Base-by-base conservation (phyloP, 1,284 basidiomycete genomes). In the Ceratobasidium theobromae region DNA sequence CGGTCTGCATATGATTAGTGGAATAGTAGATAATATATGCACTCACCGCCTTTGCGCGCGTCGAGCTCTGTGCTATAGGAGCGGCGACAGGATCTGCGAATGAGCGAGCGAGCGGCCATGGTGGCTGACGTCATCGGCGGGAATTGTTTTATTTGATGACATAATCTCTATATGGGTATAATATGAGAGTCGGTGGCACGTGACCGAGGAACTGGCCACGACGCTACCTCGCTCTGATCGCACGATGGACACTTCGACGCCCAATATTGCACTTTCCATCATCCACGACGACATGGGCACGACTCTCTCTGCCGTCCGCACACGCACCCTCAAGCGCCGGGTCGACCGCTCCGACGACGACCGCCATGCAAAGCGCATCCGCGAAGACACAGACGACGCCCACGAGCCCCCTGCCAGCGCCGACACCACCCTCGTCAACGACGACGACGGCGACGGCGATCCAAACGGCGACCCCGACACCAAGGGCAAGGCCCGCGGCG, bases 401-500 rank as follows among this genome's bases (percentile, higher is more conserved):
- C 18, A 6, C 46, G 57, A 27, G 33, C 45, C 55, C 30, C 57
- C 57, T 21, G 46, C 3, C 3, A 62, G 57, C 46, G 57, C 25
- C 4, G 57, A 62, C 35, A 62, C 57, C 28, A 62, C 57, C 1
- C 57, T 62, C 12, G 57, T 62, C 33, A 33, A 62, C 25, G 57
- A 62, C 27, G 4, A 30, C 21, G 28, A 6, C n/a, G 43, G 48
- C 21, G 45, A 62, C 8, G 28, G 38, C 12, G 45, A 49, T 8
- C 4, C n/a, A n/a, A n/a, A 16, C 3, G 16, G 28, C 55, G 28
- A 21, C 4, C 38, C 18, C 18, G 21, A 18, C 9, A 43, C 40
- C 46, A 62, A 62, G 18, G 57, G 57, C 11, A 62, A 62, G 46
- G 57, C 57, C 46, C 45, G 46, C 18, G n/a, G n/a, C n/a, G n/a